phyloP scores from a whole-genome alignment of 1,284 basidiomycete species.

The Pseudozyma sp. region DNA sequence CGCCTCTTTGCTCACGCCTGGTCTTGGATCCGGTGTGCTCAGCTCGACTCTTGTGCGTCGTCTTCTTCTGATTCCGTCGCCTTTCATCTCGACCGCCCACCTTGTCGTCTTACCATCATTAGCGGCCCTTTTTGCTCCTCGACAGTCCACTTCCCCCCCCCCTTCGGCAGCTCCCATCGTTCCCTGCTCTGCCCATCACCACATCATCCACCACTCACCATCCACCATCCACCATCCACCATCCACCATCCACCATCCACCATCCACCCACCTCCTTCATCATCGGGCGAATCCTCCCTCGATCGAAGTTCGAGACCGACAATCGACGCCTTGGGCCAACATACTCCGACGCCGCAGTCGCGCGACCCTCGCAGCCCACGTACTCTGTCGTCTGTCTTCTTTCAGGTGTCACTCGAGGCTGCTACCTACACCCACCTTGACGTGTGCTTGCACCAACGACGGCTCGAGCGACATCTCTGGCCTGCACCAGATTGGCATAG shows the following conservation, averaged over 20 bases:
- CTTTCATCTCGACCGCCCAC: slow-evolving; percentile 3
- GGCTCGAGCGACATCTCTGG: no score
- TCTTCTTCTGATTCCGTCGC: not conserved
- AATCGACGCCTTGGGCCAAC: not conserved
- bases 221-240: not conserved
- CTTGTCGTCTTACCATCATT: not conserved
- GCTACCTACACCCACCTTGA: no score
- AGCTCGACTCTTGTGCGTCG: not conserved
- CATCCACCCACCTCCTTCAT: slow-evolving; percentile 11
- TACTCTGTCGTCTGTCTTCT: no score
- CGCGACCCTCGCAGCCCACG: not conserved
- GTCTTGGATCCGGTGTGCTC: slow-evolving; percentile 1
- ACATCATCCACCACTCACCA: slow-evolving; percentile 1
- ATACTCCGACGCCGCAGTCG: no score
- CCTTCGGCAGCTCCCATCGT: not conserved
- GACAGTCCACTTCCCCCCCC: not conserved
- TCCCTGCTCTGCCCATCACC: not conserved
- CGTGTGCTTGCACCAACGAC: no score
- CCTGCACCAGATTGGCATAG: no score
- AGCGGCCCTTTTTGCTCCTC: not conserved
- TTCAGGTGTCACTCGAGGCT: not conserved
- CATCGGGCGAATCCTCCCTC: not conserved
- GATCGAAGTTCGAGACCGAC: not conserved
- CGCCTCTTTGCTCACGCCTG: not conserved
- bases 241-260: not conserved